phyloP scores from a whole-genome alignment of 345 rosid genomes.

The Geranium brycei region DNA sequence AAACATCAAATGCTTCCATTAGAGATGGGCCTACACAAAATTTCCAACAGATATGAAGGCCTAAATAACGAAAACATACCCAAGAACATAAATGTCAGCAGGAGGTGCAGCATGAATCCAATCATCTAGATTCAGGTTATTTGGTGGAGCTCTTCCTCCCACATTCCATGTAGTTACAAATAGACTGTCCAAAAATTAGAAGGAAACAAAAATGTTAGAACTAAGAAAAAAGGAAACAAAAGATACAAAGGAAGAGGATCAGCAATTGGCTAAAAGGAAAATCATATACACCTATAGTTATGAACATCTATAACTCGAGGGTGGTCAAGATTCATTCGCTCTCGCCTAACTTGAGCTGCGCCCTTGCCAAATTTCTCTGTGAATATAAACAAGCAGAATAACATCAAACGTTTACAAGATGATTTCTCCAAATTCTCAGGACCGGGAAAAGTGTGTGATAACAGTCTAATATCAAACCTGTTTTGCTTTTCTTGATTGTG shows the following conservation, averaged over 20 bases:
- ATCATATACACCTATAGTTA: constrained; percentile 51
- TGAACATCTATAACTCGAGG: constrained; percentile 94
- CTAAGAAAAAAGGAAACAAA: background rate
- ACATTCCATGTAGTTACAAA: constrained; percentile 97
- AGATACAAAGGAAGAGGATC: background rate
- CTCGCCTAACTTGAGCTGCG: constrained; percentile 52
- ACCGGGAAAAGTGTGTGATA: background rate
- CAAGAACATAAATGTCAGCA: constrained; percentile 91
- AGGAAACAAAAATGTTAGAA: background rate
- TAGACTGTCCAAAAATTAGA: constrained; percentile 41
- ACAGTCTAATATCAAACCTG: constrained; percentile 32
- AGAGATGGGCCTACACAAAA: no score
- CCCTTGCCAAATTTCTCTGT: constrained; percentile 69
- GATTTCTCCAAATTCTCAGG: background rate
- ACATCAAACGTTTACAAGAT: background rate
- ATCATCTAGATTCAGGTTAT: constrained; percentile 74
- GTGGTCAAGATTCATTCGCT: constrained; percentile 83
- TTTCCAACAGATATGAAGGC: background rate
- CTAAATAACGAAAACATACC: constrained; percentile 26
- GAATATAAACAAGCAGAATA: constrained; percentile 9
- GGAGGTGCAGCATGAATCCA: constrained; percentile 97
- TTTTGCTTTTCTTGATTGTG: constrained; percentile 75
- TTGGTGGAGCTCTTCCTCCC: constrained; percentile 83
- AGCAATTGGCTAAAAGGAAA: background rate
- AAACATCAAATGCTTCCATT: no score